Evolutionary conservation across 805 yeast species (phyloP).

Genomic region (Pichia rugopelliculosa): DNA sequence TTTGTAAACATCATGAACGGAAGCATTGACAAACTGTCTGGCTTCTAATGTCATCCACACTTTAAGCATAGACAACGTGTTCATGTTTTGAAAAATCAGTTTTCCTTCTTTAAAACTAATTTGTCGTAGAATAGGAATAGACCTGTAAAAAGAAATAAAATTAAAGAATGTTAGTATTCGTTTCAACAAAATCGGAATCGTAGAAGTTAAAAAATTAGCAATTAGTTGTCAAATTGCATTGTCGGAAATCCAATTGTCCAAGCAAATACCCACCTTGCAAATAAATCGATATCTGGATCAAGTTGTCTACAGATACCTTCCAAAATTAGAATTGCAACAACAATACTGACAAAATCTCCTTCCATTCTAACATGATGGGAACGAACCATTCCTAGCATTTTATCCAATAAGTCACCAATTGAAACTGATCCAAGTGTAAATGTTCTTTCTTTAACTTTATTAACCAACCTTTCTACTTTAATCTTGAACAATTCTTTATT

Average conservation of each 20-base stretch:
- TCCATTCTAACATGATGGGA: slow-evolving; percentile 96
- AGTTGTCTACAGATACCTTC: slow-evolving; percentile 95
- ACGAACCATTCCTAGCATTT: slow-evolving; percentile 85
- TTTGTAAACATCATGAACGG: slow-evolving; percentile 64
- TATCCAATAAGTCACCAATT: slow-evolving; percentile 84
- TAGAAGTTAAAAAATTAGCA: neutral
- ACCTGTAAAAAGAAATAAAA: slow-evolving; percentile 33
- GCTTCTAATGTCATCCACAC: slow-evolving; percentile 90
- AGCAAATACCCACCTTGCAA: slow-evolving; percentile 84
- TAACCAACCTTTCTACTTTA: slow-evolving; percentile 78
- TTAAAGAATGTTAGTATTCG: slow-evolving; percentile 6
- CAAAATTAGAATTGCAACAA: slow-evolving; percentile 82
- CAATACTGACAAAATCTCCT: slow-evolving; percentile 90
- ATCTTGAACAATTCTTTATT: slow-evolving; percentile 80
- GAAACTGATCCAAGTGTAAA: slow-evolving; percentile 88
- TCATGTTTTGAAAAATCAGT: slow-evolving; percentile 46
- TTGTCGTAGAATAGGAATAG: slow-evolving; percentile 79
- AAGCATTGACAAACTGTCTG: slow-evolving; percentile 75
- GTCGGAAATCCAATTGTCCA: slow-evolving; percentile 33
- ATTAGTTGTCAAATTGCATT: slow-evolving; percentile 12
- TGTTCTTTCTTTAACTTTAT: slow-evolving; percentile 74
- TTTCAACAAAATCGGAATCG: neutral
- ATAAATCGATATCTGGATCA: slow-evolving; percentile 87
- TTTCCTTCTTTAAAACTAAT: slow-evolving; percentile 67
- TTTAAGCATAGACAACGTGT: slow-evolving; percentile 72